These are phyloP conservation scores for Volvox africanus DNA, from an alignment of 139 green algal species.

Conservation along the genomic window DNA sequence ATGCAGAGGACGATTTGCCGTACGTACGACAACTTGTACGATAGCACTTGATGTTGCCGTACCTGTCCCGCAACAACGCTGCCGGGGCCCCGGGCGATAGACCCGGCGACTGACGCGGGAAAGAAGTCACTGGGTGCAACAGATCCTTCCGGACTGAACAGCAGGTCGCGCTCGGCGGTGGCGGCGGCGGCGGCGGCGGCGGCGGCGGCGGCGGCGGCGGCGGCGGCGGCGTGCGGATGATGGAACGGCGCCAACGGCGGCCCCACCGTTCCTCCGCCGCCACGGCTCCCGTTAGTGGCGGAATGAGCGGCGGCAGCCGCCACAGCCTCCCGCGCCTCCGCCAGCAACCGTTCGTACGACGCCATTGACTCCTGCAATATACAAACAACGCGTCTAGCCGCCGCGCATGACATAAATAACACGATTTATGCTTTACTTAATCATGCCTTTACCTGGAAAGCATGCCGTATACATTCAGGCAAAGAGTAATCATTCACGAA, in stretches of 20 bases:
- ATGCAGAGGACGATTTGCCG: too few relatives aligned
- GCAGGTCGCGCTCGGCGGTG: neutral
- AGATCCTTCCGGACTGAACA: neutral
- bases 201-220: neutral
- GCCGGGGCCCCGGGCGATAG: neutral
- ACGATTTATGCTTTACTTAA: too few relatives aligned
- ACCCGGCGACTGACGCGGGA: neutral
- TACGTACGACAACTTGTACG: neutral
- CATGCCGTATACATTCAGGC: too few relatives aligned
- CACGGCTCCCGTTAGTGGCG: neutral
- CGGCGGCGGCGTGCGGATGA: neutral
- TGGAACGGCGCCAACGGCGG: neutral
- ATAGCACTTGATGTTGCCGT: neutral
- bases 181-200: neutral
- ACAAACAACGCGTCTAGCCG: neutral
- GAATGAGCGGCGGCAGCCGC: neutral
- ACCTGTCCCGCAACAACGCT: conserved; percentile 11
- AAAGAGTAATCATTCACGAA: too few relatives aligned
- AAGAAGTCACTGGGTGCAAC: neutral
- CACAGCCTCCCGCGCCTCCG: conserved; percentile 17
- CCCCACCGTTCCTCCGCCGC: too few relatives aligned
- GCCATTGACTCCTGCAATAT: neutral
- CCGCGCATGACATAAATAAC: too few relatives aligned
- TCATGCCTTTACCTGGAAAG: too few relatives aligned
- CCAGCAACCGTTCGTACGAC: conserved; percentile 7